Percentiles rank a stretch among this genome's conserved stretches.
Conservation (phyloP, 352 stramenopile species). For the Phytophthora chlamydospora region DNA sequence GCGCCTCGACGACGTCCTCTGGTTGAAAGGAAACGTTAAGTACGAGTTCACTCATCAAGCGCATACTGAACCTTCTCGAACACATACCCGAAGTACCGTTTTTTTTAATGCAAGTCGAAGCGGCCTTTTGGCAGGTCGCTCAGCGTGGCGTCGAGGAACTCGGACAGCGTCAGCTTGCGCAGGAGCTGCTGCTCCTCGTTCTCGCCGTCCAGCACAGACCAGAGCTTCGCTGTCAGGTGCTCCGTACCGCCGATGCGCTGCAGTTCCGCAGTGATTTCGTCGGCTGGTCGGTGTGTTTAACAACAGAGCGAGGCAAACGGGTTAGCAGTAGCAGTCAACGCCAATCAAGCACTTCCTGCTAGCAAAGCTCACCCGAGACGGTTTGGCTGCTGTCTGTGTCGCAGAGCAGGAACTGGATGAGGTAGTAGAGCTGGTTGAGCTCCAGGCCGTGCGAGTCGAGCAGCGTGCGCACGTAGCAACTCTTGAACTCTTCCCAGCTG, state of each 20-base stretch:
- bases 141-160: slow-evolving; percentile 57
- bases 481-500: slow-evolving; percentile 93
- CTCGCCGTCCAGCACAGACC: slow-evolving; percentile 41
- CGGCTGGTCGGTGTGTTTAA: slow-evolving; percentile 31
- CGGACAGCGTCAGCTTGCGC: slow-evolving; percentile 53
- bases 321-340: slow-evolving; percentile 3
- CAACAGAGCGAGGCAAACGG: slow-evolving; percentile 7
- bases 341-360: not conserved
- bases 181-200: slow-evolving; percentile 54
- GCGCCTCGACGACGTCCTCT: slow-evolving; percentile 14
- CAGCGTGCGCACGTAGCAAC: slow-evolving; percentile 92
- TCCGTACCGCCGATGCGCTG: slow-evolving; percentile 51
- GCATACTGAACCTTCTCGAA: slow-evolving; percentile 4
- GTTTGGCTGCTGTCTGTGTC: slow-evolving; percentile 88
- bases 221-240: slow-evolving; percentile 46
- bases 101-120: slow-evolving; percentile 38
- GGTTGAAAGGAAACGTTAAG: slow-evolving; percentile 12
- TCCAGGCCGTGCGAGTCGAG: slow-evolving; percentile 93
- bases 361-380: slow-evolving; percentile 68
- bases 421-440: slow-evolving; percentile 93
- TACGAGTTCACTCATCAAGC: too few species aligned
- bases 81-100: slow-evolving; percentile 1
- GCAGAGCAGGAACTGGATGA: slow-evolving; percentile 96
- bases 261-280: slow-evolving; percentile 56
- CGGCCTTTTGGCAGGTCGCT: slow-evolving; percentile 41